These are phyloP conservation scores for Anastatica hierochuntica DNA, from an alignment of 345 rosid species.

Conservation along the genomic window DNA sequence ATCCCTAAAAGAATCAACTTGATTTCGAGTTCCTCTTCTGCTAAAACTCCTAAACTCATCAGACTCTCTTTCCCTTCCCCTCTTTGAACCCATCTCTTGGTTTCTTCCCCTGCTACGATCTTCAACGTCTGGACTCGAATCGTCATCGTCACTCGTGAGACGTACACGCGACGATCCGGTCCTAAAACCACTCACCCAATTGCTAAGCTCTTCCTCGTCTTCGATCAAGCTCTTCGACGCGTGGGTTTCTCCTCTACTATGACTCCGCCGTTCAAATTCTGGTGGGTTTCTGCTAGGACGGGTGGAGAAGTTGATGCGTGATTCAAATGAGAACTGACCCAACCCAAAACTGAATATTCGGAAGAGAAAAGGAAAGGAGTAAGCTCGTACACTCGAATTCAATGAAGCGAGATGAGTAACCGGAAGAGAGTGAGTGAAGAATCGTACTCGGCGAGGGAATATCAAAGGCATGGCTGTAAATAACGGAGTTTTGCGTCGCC, in stretches of 20 bases:
- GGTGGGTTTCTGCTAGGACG: constrained; percentile 27
- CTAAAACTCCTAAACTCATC: constrained; percentile 27
- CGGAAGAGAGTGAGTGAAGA: constrained; percentile 33
- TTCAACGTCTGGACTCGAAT: constrained; percentile 27
- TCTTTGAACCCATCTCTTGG: constrained; percentile 16
- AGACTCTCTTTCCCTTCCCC: constrained; percentile 16
- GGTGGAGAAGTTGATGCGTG: constrained; percentile 28
- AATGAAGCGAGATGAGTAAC: constrained; percentile 26
- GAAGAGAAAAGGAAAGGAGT: constrained; percentile 33
- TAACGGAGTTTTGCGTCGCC: constrained; percentile 19
- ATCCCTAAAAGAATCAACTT: constrained; percentile 23
- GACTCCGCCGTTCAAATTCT: constrained; percentile 15
- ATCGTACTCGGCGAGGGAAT: constrained; percentile 44
- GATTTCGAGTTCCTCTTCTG: constrained; percentile 29
- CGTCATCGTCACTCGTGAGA: constrained; percentile 33
- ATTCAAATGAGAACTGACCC: constrained; percentile 16
- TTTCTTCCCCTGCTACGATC: constrained; percentile 21
- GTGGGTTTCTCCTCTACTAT: constrained; percentile 32
- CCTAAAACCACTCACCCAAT: constrained; percentile 71
- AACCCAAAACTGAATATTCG: constrained; percentile 35
- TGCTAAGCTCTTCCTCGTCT: constrained; percentile 89
- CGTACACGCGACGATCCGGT: constrained; percentile 33
- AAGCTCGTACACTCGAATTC: constrained; percentile 31
- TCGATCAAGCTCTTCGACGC: constrained; percentile 73
- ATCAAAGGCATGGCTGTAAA: constrained; percentile 33